Conservation (phyloP, 139 green algal species). For the Tetraselmis striata region DNA sequence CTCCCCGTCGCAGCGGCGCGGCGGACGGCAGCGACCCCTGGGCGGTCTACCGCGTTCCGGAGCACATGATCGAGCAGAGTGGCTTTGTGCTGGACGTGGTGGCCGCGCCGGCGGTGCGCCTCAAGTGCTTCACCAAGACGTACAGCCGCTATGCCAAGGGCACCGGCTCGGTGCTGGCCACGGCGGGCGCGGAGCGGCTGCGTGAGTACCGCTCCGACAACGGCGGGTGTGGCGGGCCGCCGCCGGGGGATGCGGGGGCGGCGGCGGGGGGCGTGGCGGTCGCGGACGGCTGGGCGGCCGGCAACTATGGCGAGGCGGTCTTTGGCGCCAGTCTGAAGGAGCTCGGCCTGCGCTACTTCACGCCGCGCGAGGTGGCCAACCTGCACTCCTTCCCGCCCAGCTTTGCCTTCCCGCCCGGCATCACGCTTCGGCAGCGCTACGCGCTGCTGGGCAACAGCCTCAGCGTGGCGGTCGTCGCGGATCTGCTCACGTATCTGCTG, state of each 20-base stretch:
- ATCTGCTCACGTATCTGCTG: conserved; percentile 45
- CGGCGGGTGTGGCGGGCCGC: background rate
- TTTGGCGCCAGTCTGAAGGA: conserved; percentile 18
- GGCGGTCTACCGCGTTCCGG: conserved; percentile 27
- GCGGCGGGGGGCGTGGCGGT: background rate
- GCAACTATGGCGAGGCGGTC: background rate
- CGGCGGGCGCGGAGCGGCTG: conserved; percentile 11
- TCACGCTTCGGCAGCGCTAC: conserved; percentile 49
- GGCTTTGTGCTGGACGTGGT: conserved; percentile 57
- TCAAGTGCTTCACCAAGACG: conserved; percentile 77
- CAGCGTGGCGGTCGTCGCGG: conserved; percentile 50
- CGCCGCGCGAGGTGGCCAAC: conserved; percentile 52
- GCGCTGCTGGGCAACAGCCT: conserved; percentile 63
- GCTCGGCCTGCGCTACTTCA: conserved; percentile 59
- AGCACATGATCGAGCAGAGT: conserved; percentile 26
- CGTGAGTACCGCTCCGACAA: background rate
- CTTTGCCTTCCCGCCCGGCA: conserved; percentile 52
- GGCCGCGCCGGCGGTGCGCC: conserved; percentile 14
- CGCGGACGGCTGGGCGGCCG: background rate
- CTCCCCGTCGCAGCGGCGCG: too few relatives aligned
- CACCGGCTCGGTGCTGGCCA: conserved; percentile 55
- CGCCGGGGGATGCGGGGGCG: background rate
- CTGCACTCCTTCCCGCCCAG: conserved; percentile 53
- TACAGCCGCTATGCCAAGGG: conserved; percentile 61
- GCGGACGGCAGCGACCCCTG: conserved; percentile 6